Conservation (phyloP, 2,329 filamentous ascomycete species). For the Xylariales sp. region DNA sequence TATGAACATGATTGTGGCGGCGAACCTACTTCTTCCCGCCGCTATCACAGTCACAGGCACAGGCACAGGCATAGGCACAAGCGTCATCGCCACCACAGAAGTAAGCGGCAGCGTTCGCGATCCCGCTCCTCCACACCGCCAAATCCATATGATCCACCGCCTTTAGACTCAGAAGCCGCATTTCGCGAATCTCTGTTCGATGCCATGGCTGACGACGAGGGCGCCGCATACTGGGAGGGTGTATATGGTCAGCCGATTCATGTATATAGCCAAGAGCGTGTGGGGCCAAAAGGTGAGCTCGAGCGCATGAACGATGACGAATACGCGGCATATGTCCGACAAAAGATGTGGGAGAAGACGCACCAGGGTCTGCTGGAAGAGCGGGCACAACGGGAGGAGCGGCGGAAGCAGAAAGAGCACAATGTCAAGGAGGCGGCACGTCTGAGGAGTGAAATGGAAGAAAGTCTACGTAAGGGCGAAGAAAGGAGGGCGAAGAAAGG, state of each 20-base stretch:
- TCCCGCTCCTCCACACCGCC: slow-evolving; percentile 58
- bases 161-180: slow-evolving; percentile 75
- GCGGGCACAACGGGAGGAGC: slow-evolving; percentile 69
- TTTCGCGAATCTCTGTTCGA: slow-evolving; percentile 97
- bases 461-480: slow-evolving; percentile 74
- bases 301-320: slow-evolving; percentile 94
- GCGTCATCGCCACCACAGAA: slow-evolving; percentile 47
- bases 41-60: slow-evolving; percentile 40
- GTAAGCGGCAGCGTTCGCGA: slow-evolving; percentile 47
- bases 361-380: slow-evolving; percentile 86
- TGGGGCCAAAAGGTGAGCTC: slow-evolving; percentile 65
- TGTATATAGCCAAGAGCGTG: slow-evolving; percentile 70
- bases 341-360: slow-evolving; percentile 95
- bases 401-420: slow-evolving; percentile 60
- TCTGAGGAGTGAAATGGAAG: slow-evolving; percentile 74
- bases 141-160: slow-evolving; percentile 59
- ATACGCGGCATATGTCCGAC: slow-evolving; percentile 86
- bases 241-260: slow-evolving; percentile 98
- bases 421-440: slow-evolving; percentile 53
- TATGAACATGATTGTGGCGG: slow-evolving; percentile 19
- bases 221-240: slow-evolving; percentile 91
- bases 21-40: slow-evolving; percentile 34
- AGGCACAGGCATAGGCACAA: slow-evolving; percentile 43
- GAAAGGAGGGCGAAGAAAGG: slow-evolving; percentile 67
- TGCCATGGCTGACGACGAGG: slow-evolving; percentile 95